Conservation (phyloP, 2,329 filamentous ascomycete genomes). For the Sarocladiaceae sp. region DNA sequence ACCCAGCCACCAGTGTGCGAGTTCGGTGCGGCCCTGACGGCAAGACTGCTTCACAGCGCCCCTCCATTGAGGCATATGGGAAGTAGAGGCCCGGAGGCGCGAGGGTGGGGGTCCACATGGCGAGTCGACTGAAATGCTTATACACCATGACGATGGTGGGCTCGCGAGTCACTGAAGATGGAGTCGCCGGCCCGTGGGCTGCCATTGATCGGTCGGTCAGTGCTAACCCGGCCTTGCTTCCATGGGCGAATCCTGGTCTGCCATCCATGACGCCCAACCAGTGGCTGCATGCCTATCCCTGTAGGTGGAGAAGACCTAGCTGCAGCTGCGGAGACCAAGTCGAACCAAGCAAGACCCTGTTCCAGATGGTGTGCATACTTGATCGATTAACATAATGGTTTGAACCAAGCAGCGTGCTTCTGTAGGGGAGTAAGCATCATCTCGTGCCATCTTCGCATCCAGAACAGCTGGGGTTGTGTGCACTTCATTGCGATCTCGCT, state of each 20-base stretch:
- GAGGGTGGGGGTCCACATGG: conserved; percentile 6
- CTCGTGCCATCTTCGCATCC: not conserved
- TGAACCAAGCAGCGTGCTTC: too few species aligned
- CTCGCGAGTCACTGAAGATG: not conserved
- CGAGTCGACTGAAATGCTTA: not conserved
- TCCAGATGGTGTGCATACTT: conserved; percentile 10
- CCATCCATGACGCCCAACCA: not conserved
- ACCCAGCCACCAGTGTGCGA: not conserved
- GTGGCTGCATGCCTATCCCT: conserved; percentile 7
- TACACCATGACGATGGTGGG: not conserved
- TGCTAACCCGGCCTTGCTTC: not conserved
- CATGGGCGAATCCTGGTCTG: not conserved
- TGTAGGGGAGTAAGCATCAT: too few species aligned
- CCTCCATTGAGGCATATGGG: not conserved
- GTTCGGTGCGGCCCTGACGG: not conserved
- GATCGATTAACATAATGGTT: conserved; percentile 7
- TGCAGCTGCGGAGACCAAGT: conserved; percentile 7
- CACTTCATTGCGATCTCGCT: too few species aligned
- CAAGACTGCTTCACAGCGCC: not conserved
- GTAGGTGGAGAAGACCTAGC: not conserved
- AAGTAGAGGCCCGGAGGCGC: not conserved
- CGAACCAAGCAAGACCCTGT: conserved; percentile 6
- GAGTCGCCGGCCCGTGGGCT: not conserved
- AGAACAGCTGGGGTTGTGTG: too few species aligned
- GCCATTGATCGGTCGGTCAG: not conserved